phyloP scores from a whole-genome alignment of 2,329 filamentous ascomycete genomes.

The Alternaria angustiovoidea region DNA sequence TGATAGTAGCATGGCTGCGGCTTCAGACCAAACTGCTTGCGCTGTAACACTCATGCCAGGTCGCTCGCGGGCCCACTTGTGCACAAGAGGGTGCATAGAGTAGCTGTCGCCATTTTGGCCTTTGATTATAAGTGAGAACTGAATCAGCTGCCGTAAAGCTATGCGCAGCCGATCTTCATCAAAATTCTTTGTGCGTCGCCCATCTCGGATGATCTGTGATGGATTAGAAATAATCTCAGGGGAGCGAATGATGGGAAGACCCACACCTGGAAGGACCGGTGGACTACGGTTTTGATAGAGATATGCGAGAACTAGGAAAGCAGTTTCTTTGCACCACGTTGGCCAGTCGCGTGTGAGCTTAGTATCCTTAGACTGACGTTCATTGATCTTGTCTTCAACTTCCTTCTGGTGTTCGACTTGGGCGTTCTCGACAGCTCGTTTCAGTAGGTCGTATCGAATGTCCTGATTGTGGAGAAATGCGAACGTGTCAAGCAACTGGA shows the following conservation, averaged over 20 bases:
- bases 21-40: constrained; percentile 43
- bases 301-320: constrained; percentile 1
- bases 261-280: no score
- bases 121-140: constrained; percentile 31
- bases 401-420: no score
- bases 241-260: no score
- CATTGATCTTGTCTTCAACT: no score
- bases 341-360: not conserved
- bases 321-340: constrained; percentile 5
- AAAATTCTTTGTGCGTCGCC: no score
- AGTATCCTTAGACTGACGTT: not conserved
- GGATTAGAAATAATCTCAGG: no score
- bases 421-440: not conserved
- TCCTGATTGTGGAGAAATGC: constrained; percentile 10
- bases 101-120: constrained; percentile 31
- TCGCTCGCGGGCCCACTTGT: constrained; percentile 44
- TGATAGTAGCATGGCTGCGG: constrained; percentile 32
- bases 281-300: constrained; percentile 6
- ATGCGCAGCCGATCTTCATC: no score
- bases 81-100: constrained; percentile 45
- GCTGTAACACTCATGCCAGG: constrained; percentile 25
- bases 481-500: constrained; percentile 6
- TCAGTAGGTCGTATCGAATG: constrained; percentile 5
- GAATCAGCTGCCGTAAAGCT: no score
- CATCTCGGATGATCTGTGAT: no score